phyloP scores from a whole-genome alignment of 78 protist species.

The Monosiga brevicollis region DNA sequence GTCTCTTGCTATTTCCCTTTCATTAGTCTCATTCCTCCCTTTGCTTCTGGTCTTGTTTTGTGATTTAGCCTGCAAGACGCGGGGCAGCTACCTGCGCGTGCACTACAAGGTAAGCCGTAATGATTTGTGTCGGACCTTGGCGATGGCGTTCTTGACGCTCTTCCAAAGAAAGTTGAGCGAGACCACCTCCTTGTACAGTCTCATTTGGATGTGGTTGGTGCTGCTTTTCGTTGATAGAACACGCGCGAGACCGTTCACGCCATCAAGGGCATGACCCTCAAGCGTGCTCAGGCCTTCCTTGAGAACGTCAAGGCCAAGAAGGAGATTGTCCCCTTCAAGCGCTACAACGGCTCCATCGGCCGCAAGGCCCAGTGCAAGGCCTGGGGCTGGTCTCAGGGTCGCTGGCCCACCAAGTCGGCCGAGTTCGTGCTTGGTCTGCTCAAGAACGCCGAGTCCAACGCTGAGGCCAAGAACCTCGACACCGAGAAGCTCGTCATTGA shows the following conservation, averaged over 20 bases:
- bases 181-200: too few relatives aligned
- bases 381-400: slow-evolving; percentile 50
- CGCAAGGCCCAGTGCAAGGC: slow-evolving; percentile 81
- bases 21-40: too few relatives aligned
- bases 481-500: slow-evolving; percentile 42
- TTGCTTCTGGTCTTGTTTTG: too few relatives aligned
- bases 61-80: slow-evolving; percentile 74
- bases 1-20: too few relatives aligned
- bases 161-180: too few relatives aligned
- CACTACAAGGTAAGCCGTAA: too few relatives aligned
- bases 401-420: slow-evolving; percentile 90
- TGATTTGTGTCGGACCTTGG: too few relatives aligned
- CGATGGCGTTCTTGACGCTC: too few relatives aligned
- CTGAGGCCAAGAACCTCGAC: slow-evolving; percentile 66
- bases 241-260: slow-evolving; percentile 86
- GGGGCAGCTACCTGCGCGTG: slow-evolving; percentile 78
- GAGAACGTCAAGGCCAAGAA: slow-evolving; percentile 68
- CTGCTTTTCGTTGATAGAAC: too few relatives aligned
- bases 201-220: too few relatives aligned
- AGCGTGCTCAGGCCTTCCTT: slow-evolving; percentile 69
- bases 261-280: slow-evolving; percentile 70
- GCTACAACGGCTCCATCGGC: slow-evolving; percentile 80
- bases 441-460: slow-evolving; percentile 84
- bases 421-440: slow-evolving; percentile 63
- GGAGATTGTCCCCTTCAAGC: slow-evolving; percentile 81